Base-by-base conservation (phyloP, 345 rosid genomes). In the Eucalyptus marginata region DNA sequence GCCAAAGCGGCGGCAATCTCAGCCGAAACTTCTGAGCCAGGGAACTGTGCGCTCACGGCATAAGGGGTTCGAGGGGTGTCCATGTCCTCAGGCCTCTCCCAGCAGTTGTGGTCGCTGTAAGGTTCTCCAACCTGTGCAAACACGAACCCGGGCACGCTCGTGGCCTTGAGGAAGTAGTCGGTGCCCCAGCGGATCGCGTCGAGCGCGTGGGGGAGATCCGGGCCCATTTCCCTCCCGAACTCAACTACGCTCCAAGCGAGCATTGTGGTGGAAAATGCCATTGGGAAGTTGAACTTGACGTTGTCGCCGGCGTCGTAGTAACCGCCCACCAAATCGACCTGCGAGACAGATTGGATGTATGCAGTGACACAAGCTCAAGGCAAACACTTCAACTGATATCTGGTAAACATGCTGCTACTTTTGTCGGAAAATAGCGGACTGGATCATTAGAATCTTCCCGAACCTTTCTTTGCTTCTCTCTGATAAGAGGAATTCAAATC, bases 41-140 rank as follows among this genome's bases (percentile, higher is more conserved):
- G 99, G 88, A 88, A 93, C 71, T 91, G 89, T 33, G 89, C 71
- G 47, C 92, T 93, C 29, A 97, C 95, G 44, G 92, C 93, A 90
- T 92, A 98, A 44, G 95, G 92, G 84, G 94, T 97, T 87, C 98
- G 91, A 11, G 94, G 90, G 2, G 98, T 96, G 92, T 97, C 99
- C 99, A 97, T 97, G 91, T 97, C 99, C 92, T 97, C 99, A 24
- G 99, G 99, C 91, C 99, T 95, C 89, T 96, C 96, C 98, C 99
- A 96, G 91, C 98, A 96, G 87, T 91, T 88, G 89, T 96, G 98
- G 51, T 96, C 99, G 47, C 91, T 43, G 83, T 90, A 88, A 33
- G 96, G 96, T 44, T 96, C 96, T 22, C 96, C 99, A 8, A 95
- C 95, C 86, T 93, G 95, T 50, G 91, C 97, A 27, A 90, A 93